Evolutionary conservation across 768 basidiomycete genomes (phyloP), one percentile per base, ranked within the genome.

Genomic region (Russula emetica): DNA sequence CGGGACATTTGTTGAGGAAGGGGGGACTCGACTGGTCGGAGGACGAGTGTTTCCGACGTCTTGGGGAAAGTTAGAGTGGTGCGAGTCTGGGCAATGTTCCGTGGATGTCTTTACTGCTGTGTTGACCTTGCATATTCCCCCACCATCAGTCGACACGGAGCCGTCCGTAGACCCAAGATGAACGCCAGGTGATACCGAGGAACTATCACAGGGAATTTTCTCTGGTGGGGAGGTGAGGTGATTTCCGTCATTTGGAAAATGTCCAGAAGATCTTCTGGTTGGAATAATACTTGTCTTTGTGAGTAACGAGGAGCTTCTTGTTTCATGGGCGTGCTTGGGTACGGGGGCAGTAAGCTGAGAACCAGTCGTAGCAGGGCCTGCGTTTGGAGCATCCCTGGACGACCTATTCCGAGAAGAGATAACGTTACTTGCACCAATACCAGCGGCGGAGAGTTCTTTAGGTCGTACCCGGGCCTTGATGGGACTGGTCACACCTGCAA

Each of bases 401-500:
- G 58, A 10, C 24, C 14, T 7, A 10, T 42, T 49, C 42, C 16
- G 30, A 57, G 28, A 52, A 30, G 18, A 18, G 18, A 5, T 0
- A 2, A 13, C 10, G 32, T 44, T n/a, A 22, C 38, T 50, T 55
- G 63, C 49, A 57, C 64, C 64, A 9, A 65, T 49, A 24, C 64
- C 64, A 38, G 26, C 30, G 13, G 45, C 2, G 26, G 50, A 32
- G 10, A 32, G n/a, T 34, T 11, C 30, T 38, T 57, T 59, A 22
- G 47, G 49, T 18, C 60, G 44, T 34, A 51, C 9, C 5, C 32
- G 22, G n/a, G 64, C 30, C 32, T 52, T 65, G 50, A 65, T 24
- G 42, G 64, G 64, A 30, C 49, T 61, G 40, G 64, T 65, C 16
- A 65, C 28, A 44, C 64, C 64, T 65, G 24, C 36, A 44, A 51